These are phyloP conservation scores for Hydrangea macrophylla DNA, from an alignment of 148 eudicot species.

Conservation along the genomic window DNA sequence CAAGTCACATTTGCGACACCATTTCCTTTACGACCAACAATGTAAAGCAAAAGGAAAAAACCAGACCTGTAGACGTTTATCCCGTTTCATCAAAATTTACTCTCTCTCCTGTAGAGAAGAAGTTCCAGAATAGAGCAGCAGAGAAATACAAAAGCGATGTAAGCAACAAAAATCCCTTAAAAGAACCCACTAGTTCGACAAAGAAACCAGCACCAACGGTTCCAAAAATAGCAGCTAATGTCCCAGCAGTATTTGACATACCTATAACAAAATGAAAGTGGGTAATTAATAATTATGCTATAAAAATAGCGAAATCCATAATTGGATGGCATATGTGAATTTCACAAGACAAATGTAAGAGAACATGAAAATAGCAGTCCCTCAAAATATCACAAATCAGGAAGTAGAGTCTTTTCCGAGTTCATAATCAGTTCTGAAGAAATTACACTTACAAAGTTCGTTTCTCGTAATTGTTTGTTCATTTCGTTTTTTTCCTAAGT, in stretches of 20 bases:
- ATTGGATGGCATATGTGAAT: too few species aligned
- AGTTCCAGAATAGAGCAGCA: conserved; percentile 65
- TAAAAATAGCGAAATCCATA: too few species aligned
- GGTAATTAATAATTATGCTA: conserved; percentile 5
- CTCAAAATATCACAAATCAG: not conserved
- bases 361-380: too few species aligned
- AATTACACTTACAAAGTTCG: not conserved
- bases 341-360: too few species aligned
- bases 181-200: conserved; percentile 75
- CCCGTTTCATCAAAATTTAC: conserved; percentile 62
- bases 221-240: conserved; percentile 79
- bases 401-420: not conserved
- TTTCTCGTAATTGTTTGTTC: not conserved
- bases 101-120: conserved; percentile 76
- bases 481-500: not conserved
- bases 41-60: not conserved
- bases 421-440: not conserved
- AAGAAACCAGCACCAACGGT: conserved; percentile 91
- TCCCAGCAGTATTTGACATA: conserved; percentile 80
- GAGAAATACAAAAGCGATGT: conserved; percentile 63
- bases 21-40: not conserved
- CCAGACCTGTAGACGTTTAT: conserved; percentile 11
- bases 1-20: not conserved
- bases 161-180: conserved; percentile 75
- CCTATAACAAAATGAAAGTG: conserved; percentile 38